Base-by-base conservation (phyloP, 345 rosid species). In the Mercurialis annua region DNA sequence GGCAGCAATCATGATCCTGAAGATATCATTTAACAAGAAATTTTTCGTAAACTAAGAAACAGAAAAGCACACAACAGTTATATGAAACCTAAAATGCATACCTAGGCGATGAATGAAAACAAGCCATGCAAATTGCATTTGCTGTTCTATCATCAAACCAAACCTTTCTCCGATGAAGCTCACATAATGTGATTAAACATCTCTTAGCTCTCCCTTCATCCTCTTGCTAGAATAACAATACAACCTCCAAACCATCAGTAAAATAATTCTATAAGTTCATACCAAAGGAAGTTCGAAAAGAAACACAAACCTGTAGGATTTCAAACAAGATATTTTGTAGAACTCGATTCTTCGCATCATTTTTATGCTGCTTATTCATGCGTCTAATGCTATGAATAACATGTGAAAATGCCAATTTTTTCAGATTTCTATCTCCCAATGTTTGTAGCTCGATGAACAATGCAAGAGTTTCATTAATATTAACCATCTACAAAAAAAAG, bases 121-220 rank as follows among this genome's bases (percentile, higher is more conserved):
- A 91, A 0, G 97, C 97, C 67, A 62, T 82, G 77, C 99, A 94
- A 73, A 94, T 86, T 2, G 98, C 90, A 85, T 91, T 86, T 24
- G 97, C 89, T 30, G 97, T 89, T 81, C 95, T 88, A 14, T 89
- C 95, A 70, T 94, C 89, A 71, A 83, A 81, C 99, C 99, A 94
- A 26, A 88, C 87, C 78, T 85, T 89, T 76, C 84, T 87, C 64
- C 90, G 75, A 53, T 84, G 96, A 72, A 91, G 90, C 68, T 84
- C 96, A 34, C 97, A 86, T 11, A 94, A 72, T 0, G 90, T 86
- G 59, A 80, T 69, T 63, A 94, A 93, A 0, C 93, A 69, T 74
- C 96, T 86, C 80, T 82, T 94, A 5, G 97, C 93, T 69, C 73
- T 81, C 12, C 81, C 69, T 79, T 91, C 98, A 76, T 94, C 91